Base-by-base conservation (phyloP, 495 filamentous ascomycete species). In the Aspergillus affinis region DNA sequence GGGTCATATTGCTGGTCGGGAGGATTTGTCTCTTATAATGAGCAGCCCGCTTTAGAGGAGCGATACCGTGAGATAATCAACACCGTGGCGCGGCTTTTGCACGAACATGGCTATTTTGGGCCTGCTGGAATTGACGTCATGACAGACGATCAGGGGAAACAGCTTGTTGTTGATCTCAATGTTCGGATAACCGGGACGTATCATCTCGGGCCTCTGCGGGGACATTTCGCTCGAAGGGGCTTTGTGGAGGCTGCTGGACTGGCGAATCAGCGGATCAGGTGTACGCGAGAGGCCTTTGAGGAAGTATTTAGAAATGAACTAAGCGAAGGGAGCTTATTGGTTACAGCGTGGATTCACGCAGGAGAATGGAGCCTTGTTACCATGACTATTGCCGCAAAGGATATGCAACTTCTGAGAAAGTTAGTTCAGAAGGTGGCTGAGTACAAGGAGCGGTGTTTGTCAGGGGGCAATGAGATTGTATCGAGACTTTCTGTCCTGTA, bases 121-220 rank as follows among this genome's bases (percentile, higher is more conserved):
- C 53, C 59, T 3, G 59, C 48, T 0, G 59, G 59, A 5, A 36
- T 36, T 7, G 59, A 61, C 50, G 26, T 61, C 21, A 51, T 61
- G 46, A 53, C 19, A 2, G 54, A 61, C 20, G 3, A 47, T 15
- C 21, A 9, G 2, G 59, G 54, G 19, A 12, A 45, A 12, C 53
- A 51, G 8, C 13, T 61, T 9, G 32, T 61, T 9, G 54, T 61
- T 20, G 59, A 61, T 53, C 20, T 61, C 29, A 61, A 61, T 53
- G 52, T 50, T 4, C 59, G 59, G n/a, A 47, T 57, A 10, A 61
- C 59, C 4, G 59, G 59, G 15, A 51, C 59, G 15, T 61, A 52
- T 51, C 53, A 57, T 52, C 41, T 61, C 13, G 59, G 59, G 30
- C 26, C 48, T 5, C 30, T 61, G 13, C 45, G 26, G 32, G 54